Evolutionary conservation across 2,329 filamentous ascomycete genomes (phyloP), one percentile per base, ranked within the genome.

Genomic region (Fusarium temperatum): DNA sequence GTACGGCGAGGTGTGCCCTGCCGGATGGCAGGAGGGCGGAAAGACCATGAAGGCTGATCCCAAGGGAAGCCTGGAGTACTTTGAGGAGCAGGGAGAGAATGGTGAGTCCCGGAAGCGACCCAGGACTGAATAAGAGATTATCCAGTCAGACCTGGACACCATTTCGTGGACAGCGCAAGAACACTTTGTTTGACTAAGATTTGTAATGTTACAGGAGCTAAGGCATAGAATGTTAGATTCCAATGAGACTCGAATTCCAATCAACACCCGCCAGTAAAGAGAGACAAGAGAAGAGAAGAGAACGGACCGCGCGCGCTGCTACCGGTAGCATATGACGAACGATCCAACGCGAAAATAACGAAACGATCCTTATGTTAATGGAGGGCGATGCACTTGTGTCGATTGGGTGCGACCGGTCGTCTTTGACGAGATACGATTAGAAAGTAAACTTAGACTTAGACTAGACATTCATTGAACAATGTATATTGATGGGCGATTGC

Each of bases 1-100:
- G 76, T 94, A 93, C 87, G 95, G 94, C 83, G 91, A 94, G 80
- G 89, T 94, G 63, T 95, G 86, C 82, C 86, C 86, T 50, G 86
- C 86, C 61, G 86, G 85, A 77, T 87, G 86, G 86, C 82, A 83
- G 68, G 80, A 83, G 67, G 86, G 86, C 57, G 80, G 79, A 78
- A 83, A 86, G 81, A 83, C 82, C 59, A 87, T 87, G 81, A 87
- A 87, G 84, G 84, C 86, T 65, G 85, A 86, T 67, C 85, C 85
- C 73, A 87, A 87, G 81, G 85, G 84, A 60, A 86, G 83, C 75
- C 81, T 87, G 42, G 85, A 87, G 79, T 87, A 87, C 80, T 87
- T 87, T 56, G 67, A 73, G 41, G 72, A 74, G 13, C 69, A 79
- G 72, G 76, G 72, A 55, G 64, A 70, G 56, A 72, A 75, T 55